Base-by-base conservation (phyloP, 2,329 filamentous ascomycete species). In the Ophiosphaerella herpotricha region DNA sequence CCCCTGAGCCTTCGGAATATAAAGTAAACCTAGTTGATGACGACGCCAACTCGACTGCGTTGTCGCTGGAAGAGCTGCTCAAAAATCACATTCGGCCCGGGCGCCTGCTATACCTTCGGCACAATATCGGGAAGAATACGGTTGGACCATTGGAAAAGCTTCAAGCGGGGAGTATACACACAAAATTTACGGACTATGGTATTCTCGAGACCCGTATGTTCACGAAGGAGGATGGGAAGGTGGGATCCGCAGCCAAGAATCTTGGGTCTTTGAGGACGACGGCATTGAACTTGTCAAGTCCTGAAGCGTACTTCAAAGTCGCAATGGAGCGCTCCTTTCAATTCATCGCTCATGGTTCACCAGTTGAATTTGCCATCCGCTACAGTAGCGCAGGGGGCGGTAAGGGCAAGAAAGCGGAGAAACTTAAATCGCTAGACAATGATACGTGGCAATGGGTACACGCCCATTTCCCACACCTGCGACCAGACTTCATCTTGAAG, bases 401-500 rank as follows among this genome's bases (percentile, higher is more conserved):
- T 8, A 29, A 29, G 11, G 26, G 26, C 6, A 11, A 16, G 13
- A 59, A 60, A 43, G 37, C 46, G 14, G 38, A 45, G 14, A 53
- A 39, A 16, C 23, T 44, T n/a, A 9, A n/a, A 36, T 32, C 37
- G 35, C 37, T 2, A 43, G 34, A 1, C 43, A 48, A 6, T 12
- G 42, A 49, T 11, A 24, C 23, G 1, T 65, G 60, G 58, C 55
- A 48, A 9, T 69, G 63, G 59, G 43, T 63, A 36, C 60, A 64
- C 26, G 16, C 50, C 8, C 58, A 63, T 37, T 71, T 65, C 26
- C 66, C 68, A 2, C 67, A 71, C 35, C 24, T 71, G 24, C 58
- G 64, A 18, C 66, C 67, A 1, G 67, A 71, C 43, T 63, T 70
- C 23, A 66, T 71, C 7, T 24, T 64, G 26, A 66, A 63, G 39